Evolutionary conservation across 129 eudicot species (phyloP).

Genomic region (Smallanthus sonchifolius): DNA sequence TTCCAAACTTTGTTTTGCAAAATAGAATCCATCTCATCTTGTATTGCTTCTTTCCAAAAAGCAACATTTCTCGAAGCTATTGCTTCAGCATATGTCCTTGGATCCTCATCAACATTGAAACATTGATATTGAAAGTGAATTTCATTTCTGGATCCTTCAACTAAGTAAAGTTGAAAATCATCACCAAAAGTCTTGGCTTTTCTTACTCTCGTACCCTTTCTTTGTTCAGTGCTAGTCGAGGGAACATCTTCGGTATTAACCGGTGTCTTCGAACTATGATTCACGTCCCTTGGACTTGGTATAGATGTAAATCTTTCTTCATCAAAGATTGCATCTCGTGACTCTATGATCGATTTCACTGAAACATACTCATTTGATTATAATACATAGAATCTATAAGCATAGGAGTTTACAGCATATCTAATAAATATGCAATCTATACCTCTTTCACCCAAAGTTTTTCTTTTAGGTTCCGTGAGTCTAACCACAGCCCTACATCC

Average conservation of each 20-base stretch:
- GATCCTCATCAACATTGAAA: too few relatives aligned
- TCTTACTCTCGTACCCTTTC: neutral
- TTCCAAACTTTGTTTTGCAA: too few relatives aligned
- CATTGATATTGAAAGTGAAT: too few relatives aligned
- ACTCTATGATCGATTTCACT: neutral
- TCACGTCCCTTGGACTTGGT: neutral
- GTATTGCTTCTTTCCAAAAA: too few relatives aligned
- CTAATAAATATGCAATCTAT: neutral
- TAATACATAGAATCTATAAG: neutral
- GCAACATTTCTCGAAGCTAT: too few relatives aligned
- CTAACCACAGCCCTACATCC: neutral
- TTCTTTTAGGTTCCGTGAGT: neutral
- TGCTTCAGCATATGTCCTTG: too few relatives aligned
- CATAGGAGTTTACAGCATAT: neutral
- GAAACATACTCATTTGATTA: neutral
- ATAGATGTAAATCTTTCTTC: neutral
- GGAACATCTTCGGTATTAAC: neutral
- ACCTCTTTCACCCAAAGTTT: neutral
- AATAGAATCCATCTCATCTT: too few relatives aligned
- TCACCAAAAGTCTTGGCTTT: neutral
- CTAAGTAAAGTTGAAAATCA: neutral
- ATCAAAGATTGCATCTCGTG: neutral
- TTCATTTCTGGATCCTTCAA: neutral
- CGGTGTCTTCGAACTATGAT: neutral
- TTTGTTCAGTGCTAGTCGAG: neutral